phyloP scores from a whole-genome alignment of 331 rosid species.

The Rhamnella rubrinervis region DNA sequence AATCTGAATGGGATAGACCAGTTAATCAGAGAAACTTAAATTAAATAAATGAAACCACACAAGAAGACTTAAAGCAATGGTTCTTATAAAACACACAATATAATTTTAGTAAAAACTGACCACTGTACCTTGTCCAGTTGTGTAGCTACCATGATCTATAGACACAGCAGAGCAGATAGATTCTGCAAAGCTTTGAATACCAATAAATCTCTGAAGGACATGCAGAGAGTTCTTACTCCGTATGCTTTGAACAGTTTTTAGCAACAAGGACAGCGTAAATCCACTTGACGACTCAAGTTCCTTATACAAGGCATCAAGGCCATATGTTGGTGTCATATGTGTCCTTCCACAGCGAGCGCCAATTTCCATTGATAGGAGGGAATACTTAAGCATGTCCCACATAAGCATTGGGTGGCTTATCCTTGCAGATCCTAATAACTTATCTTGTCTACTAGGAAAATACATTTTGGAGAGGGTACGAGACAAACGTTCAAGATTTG shows the following conservation, averaged over 20 bases:
- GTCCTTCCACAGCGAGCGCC: slow-evolving; percentile 82
- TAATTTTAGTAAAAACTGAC: slow-evolving; percentile 16
- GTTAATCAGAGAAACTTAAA: slow-evolving; percentile 1
- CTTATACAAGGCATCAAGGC: slow-evolving; percentile 62
- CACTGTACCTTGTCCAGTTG: slow-evolving; percentile 60
- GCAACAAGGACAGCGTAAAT: slow-evolving; percentile 70
- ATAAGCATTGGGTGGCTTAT: slow-evolving; percentile 74
- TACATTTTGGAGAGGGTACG: slow-evolving; percentile 71
- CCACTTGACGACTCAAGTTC: slow-evolving; percentile 86
- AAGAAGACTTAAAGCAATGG: neutral
- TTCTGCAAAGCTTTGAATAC: slow-evolving; percentile 71
- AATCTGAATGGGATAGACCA: neutral
- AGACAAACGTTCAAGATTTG: slow-evolving; percentile 61
- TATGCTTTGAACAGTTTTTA: slow-evolving; percentile 66
- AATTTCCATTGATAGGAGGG: slow-evolving; percentile 82
- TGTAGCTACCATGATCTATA: slow-evolving; percentile 21
- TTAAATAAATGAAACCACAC: slow-evolving; percentile 4
- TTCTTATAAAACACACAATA: neutral
- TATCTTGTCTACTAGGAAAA: slow-evolving; percentile 57
- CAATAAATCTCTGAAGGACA: slow-evolving; percentile 81
- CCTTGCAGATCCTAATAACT: slow-evolving; percentile 46
- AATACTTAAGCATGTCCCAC: slow-evolving; percentile 97
- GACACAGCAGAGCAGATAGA: slow-evolving; percentile 73
- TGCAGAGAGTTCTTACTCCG: slow-evolving; percentile 66
- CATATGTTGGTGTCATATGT: slow-evolving; percentile 59